Evolutionary conservation across 2,329 filamentous ascomycete genomes (phyloP), one percentile per base, ranked within the genome.

Genomic region (Ceratocystis variospora): DNA sequence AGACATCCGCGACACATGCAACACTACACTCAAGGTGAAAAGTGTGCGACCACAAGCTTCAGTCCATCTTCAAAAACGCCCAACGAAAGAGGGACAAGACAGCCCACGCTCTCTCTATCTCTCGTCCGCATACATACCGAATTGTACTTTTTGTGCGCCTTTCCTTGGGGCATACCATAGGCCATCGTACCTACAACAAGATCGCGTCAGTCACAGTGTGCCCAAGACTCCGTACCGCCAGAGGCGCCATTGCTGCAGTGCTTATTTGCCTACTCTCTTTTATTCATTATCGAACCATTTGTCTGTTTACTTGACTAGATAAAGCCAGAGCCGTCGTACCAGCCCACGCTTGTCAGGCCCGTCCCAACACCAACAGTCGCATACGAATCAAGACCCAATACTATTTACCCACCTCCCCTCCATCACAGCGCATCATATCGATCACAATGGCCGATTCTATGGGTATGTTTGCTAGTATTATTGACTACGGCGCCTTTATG

Each of bases 391-490:
- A 37, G 15, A 59, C 28, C 15, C 28, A 59, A 31, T 25, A 33
- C 55, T 6, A n/a, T 3, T 37, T n/a, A n/a, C 31, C 17, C 55
- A 37, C 28, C 55, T n/a, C 55, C 15, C 55, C 37, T 41, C 37
- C 37, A 41, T 15, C 37, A 41, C 37, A 41, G 37, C 12, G 37
- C 55, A 59, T 59, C 44, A 33, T 17, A n/a, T 37, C 12, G 31
- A 12, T 5, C 33, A 71, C 45, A 55, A 76, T 77, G 75, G 74
- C 75, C 67, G 75, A 77, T 72, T 77, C 75, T 48, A 74, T 76
- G 53, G 75, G 75, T 76, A 67, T 63, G 74, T 64, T 37, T 73
- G 50, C 55, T 6, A 59, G 12, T 28, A n/a, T 31, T 6, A 37
- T n/a, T 62, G 37, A n/a, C 57, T 48, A 46, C 19, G n/a, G 3